Evolutionary conservation across 2,329 filamentous ascomycete genomes (phyloP), one percentile per base, ranked within the genome.

Genomic region (Lojkania enalia): DNA sequence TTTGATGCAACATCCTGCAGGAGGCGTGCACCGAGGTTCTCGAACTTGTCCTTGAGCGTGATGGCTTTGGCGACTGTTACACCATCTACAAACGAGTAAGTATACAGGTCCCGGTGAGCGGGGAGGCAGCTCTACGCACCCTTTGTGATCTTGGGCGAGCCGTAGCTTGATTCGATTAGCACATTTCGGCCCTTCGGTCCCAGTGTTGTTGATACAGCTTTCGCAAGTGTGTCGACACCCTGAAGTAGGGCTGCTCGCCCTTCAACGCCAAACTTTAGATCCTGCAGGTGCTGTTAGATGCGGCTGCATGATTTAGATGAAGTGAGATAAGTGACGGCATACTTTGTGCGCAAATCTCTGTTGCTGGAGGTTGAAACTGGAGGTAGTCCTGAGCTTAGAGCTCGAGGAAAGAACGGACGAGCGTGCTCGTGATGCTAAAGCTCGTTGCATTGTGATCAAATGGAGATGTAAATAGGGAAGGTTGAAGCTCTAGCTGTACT

Each of bases 111-210:
- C 12, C 18, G 18, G 4, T 25, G 3, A 9, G 18, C 5, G 2
- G 11, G 70, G 80, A 53, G 21, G 7, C 6, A 16, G 20, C 1
- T 20, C 14, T 42, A 57, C 61, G 12, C 79, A 96, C 92, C 92
- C 81, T 99, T 99, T 66, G 94, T 99, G 76, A 99, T 99, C 84
- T 99, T 99, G 66, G 94, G 94, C 36, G 94, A 96, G 74, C 94
- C 94, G 69, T 96, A 99, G 80, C 89, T 90, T 54, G 92, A 96
- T 81, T 99, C 94, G 62, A 99, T 99, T 69, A 99, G 75, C 60
- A 99, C 94, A 77, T 97, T 99, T 71, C 94, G 86, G 74, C 94
- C 94, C 83, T 99, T 99, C 66, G 94, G 94, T 60, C 94, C 94
- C 51, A 99, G 83, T 56, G 94, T 99, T 52, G 92, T 96, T 55